Evolutionary conservation across 257 asterid genomes (phyloP), one percentile per base, ranked within the genome.

Genomic region (Gardenia jasminoides): DNA sequence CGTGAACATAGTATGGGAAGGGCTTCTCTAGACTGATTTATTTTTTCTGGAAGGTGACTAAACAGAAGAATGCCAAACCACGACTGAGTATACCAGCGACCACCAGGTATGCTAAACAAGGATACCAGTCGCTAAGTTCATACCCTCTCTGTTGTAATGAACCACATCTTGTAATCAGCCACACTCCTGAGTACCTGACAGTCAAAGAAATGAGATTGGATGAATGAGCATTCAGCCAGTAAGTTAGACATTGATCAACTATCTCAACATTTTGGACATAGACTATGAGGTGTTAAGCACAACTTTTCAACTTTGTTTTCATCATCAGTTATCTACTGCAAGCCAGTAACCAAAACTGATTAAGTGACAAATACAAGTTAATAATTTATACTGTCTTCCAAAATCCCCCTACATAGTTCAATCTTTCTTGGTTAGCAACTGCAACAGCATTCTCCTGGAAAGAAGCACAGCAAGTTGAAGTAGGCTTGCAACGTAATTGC

Each of bases 81-180:
- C 98, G 91, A 79, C 96, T 89, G 6, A 78, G 36, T 39, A 91
- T 46, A 39, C 99, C 98, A 0, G 92, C 76, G 15, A 86, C 89
- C 2, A 93, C 17, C 68, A 96, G 94, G 83, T 70, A 90, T 15
- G 80, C 92, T 78, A 93, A 71, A 82, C 92, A 87, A 30, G 90
- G 91, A 79, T 88, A 89, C 87, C 90, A 92, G 64, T 92, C 90
- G 30, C 86, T 79, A 26, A 93, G 88, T 20, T 84, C 56, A 84
- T 87, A 96, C 36, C 91, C 97, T 79, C 86, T 88, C 74, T 84
- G 82, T 83, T 28, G 80, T 31, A 93, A 82, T 59, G 93, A 81
- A 76, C 97, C 97, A 76, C 99, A 95, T 86, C 99, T 90, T 78
- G 91, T 92, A 71, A 93, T 89, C 65, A 95, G 85, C 98, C 99